Evolutionary conservation across 2,329 filamentous ascomycete genomes (phyloP).

Genomic region (Xylariaceae sp.): DNA sequence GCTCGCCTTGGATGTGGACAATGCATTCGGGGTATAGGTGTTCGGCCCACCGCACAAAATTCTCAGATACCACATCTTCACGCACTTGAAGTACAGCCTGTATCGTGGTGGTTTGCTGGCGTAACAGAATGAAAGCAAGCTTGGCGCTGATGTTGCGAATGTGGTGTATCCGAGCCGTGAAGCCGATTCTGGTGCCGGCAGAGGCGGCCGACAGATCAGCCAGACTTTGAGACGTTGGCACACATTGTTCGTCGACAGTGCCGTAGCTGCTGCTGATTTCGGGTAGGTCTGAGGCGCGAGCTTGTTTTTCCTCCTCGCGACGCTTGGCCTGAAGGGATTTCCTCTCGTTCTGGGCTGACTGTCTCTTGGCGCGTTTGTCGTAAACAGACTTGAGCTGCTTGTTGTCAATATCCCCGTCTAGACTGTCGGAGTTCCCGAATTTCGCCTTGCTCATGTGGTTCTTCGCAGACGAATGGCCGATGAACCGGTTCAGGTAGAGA

Average conservation of each 20-base stretch:
- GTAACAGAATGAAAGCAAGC: conserved; percentile 80
- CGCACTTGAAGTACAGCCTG: conserved; percentile 68
- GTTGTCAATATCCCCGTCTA: conserved; percentile 30
- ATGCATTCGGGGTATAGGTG: conserved; percentile 75
- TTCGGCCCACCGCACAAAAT: conserved; percentile 85
- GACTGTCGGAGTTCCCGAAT: conserved; percentile 33
- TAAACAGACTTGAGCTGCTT: conserved; percentile 32
- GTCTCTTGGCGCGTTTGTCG: conserved; percentile 31
- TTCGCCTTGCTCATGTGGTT: conserved; percentile 37
- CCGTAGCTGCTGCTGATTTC: conserved; percentile 27
- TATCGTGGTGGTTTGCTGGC: conserved; percentile 77
- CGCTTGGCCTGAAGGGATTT: conserved; percentile 31
- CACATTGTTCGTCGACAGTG: conserved; percentile 35
- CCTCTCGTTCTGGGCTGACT: conserved; percentile 32
- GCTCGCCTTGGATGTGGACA: conserved; percentile 68
- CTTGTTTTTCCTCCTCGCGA: conserved; percentile 32
- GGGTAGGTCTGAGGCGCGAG: conserved; percentile 23
- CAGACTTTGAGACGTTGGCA: conserved; percentile 35
- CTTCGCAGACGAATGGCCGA: conserved; percentile 36
- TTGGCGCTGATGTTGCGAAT: conserved; percentile 77
- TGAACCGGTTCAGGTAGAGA: conserved; percentile 35
- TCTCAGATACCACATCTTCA: conserved; percentile 59
- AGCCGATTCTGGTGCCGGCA: conserved; percentile 57
- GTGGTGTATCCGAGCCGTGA: conserved; percentile 72
- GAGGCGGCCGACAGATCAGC: conserved; percentile 38